These are phyloP conservation scores for Fomitopsis palustris DNA, from an alignment of 1,284 basidiomycete genomes.

Conservation along the genomic window DNA sequence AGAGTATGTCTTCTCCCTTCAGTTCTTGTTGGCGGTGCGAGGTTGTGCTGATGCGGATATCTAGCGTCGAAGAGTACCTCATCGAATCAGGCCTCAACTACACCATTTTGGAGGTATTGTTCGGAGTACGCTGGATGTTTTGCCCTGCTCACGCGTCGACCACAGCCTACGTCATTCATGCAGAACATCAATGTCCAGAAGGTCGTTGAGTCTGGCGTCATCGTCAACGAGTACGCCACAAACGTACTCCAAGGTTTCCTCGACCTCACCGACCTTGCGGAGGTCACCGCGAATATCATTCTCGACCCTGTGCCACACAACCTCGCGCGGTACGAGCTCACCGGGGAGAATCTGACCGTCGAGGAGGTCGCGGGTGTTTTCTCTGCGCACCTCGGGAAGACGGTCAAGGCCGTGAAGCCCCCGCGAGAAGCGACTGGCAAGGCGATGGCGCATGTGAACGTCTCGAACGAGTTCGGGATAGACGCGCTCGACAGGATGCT, in stretches of 20 bases:
- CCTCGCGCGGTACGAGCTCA: constrained; percentile 31
- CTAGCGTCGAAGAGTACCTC: constrained; percentile 32
- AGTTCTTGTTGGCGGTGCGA: background rate
- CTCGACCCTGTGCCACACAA: constrained; percentile 26
- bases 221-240: constrained; percentile 21
- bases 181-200: constrained; percentile 27
- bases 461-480: constrained; percentile 13
- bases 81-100: constrained; percentile 31
- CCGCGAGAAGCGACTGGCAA: constrained; percentile 12
- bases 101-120: constrained; percentile 30
- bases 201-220: constrained; percentile 11
- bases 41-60: background rate
- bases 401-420: constrained; percentile 15
- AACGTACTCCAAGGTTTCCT: constrained; percentile 29
- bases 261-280: constrained; percentile 28
- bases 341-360: constrained; percentile 27
- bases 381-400: constrained; percentile 12
- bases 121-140: background rate
- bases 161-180: constrained; percentile 31
- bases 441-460: constrained; percentile 10
- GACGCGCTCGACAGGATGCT: constrained; percentile 29
- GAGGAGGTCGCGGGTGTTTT: constrained; percentile 24
- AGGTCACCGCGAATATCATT: constrained; percentile 24
- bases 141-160: background rate
- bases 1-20: constrained; percentile 16